These are phyloP conservation scores for Acorus gramineus DNA, from an alignment of 106 monocot species.

Conservation along the genomic window DNA sequence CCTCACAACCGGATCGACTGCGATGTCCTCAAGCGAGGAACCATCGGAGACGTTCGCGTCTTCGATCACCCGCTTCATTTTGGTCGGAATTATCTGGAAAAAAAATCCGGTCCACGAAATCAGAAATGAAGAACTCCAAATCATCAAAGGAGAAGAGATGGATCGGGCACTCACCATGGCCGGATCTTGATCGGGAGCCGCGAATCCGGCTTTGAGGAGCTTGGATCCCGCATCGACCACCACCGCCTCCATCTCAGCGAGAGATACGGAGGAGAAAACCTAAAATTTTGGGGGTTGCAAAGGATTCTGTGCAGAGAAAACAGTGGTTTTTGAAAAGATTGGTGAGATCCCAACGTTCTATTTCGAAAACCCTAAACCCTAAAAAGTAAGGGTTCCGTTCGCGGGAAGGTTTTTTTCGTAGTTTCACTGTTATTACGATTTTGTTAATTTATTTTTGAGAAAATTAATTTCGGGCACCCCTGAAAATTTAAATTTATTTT, in stretches of 20 bases:
- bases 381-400: too few relatives aligned
- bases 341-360: too few relatives aligned
- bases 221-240: constrained; percentile 91
- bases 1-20: constrained; percentile 71
- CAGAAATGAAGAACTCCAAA: background rate
- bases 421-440: too few relatives aligned
- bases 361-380: too few relatives aligned
- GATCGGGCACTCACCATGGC: constrained; percentile 30
- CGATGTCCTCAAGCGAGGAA: constrained; percentile 38
- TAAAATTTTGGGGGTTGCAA: too few relatives aligned
- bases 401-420: too few relatives aligned
- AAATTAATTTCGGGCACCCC: too few relatives aligned
- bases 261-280: too few relatives aligned
- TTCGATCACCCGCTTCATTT: constrained; percentile 76
- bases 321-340: too few relatives aligned
- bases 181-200: constrained; percentile 86
- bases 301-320: too few relatives aligned
- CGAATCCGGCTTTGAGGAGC: constrained; percentile 92
- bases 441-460: too few relatives aligned
- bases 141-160: background rate
- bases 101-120: background rate
- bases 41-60: constrained; percentile 43
- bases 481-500: too few relatives aligned
- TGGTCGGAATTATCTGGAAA: constrained; percentile 71
- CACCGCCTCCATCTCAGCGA: constrained; percentile 66